A percentile compares a stretch with the other conserved stretches of the same genome.
phyloP scores from a whole-genome alignment of 2,329 filamentous ascomycete genomes.

The Drechmeria coniospora region DNA sequence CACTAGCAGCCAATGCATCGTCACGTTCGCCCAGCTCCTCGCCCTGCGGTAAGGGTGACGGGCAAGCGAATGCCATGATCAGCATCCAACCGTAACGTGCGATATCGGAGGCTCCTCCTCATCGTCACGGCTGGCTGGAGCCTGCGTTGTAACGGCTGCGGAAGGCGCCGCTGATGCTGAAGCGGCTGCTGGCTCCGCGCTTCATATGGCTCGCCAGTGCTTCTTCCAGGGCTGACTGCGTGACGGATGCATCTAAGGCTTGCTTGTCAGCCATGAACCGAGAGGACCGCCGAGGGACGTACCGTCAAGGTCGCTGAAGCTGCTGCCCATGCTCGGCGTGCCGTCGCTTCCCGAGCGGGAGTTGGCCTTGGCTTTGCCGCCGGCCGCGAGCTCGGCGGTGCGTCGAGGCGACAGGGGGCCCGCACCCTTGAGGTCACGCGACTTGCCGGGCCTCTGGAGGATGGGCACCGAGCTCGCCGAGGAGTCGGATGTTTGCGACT shows the following conservation, averaged over 20 bases:
- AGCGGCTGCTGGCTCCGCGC: constrained; percentile 24
- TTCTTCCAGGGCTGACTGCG: constrained; percentile 67
- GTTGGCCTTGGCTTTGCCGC: constrained; percentile 30
- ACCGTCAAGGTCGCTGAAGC: constrained; percentile 75
- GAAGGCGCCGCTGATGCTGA: constrained; percentile 55
- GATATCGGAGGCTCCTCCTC: constrained; percentile 1
- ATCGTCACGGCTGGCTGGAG: constrained; percentile 16
- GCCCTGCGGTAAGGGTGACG: not conserved
- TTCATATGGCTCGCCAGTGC: constrained; percentile 45
- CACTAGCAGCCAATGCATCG: no score
- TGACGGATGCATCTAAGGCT: constrained; percentile 55
- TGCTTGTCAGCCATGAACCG: constrained; percentile 2
- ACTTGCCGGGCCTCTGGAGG: constrained; percentile 13
- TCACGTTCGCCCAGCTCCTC: not conserved
- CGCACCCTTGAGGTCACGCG: constrained; percentile 18
- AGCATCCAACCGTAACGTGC: not conserved
- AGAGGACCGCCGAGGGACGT: constrained; percentile 9
- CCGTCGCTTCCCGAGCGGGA: constrained; percentile 54
- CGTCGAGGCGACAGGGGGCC: constrained; percentile 43
- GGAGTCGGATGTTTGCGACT: constrained; percentile 47
- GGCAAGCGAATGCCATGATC: no score
- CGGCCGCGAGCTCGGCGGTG: constrained; percentile 40
- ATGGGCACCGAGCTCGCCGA: constrained; percentile 38
- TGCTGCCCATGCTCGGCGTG: constrained; percentile 69
- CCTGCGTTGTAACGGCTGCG: constrained; percentile 42